Percentiles rank a stretch among this genome's conserved stretches.
Evolutionary conservation across 305 asterid genomes (phyloP).

Genomic region (Andrographis paniculata): DNA sequence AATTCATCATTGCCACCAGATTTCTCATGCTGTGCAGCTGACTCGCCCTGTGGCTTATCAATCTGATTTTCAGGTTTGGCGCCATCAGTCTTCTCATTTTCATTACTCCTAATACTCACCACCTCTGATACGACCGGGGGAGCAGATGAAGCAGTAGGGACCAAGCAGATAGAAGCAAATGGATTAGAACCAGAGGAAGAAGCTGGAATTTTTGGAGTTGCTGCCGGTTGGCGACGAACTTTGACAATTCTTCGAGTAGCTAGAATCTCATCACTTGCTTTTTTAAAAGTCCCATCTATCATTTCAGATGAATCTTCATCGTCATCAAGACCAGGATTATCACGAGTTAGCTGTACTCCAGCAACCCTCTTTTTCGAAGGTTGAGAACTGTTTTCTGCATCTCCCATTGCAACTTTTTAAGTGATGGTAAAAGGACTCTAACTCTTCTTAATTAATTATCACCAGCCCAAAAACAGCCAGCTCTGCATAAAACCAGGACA

Average conservation of each 20-base stretch:
- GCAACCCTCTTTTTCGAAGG: constrained; percentile 89
- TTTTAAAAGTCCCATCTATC: constrained; percentile 61
- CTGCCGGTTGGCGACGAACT: constrained; percentile 54
- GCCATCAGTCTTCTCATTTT: constrained; percentile 15
- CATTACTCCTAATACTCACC: constrained; percentile 13
- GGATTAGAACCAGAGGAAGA: constrained; percentile 51
- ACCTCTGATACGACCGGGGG: constrained; percentile 21
- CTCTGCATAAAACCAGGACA: too few relatives aligned
- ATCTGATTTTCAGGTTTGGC: constrained; percentile 20
- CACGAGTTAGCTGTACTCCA: constrained; percentile 69
- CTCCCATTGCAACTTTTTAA: constrained; percentile 84
- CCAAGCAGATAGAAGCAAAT: constrained; percentile 56
- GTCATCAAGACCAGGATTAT: constrained; percentile 82
- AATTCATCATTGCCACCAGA: constrained; percentile 21
- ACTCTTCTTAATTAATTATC: too few relatives aligned
- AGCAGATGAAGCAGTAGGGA: constrained; percentile 34
- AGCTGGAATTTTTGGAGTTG: constrained; percentile 33
- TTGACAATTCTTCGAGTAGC: constrained; percentile 71
- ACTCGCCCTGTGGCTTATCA: constrained; percentile 21
- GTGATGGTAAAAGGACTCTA: too few relatives aligned
- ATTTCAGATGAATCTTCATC: constrained; percentile 44
- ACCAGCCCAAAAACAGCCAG: too few relatives aligned
- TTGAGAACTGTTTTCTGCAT: constrained; percentile 49
- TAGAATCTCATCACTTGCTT: constrained; percentile 73
- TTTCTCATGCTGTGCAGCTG: constrained; percentile 24